These are phyloP conservation scores for Ogataea thermomethanolica DNA, from an alignment of 805 yeast species.

Conservation along the genomic window DNA sequence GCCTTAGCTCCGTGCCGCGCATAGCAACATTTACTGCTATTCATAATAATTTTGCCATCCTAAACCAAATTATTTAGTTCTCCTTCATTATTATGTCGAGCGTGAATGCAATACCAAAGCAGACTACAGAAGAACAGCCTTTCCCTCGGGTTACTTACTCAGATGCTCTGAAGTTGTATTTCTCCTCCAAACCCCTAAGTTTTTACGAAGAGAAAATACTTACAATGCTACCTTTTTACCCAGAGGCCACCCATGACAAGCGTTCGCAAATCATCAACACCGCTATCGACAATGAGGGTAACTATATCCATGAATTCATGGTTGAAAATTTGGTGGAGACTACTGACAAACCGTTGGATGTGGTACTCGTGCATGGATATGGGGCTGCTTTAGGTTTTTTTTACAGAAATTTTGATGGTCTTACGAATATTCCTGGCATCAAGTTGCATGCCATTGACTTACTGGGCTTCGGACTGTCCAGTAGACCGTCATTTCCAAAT, in stretches of 20 bases:
- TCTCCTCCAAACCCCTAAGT: conserved; percentile 21
- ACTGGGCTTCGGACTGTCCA: conserved; percentile 69
- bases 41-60: no score
- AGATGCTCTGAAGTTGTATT: conserved; percentile 29
- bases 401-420: conserved; percentile 59
- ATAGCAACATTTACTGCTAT: neutral
- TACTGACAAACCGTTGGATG: conserved; percentile 19
- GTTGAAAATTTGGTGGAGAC: conserved; percentile 40
- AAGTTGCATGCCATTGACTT: conserved; percentile 66
- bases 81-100: no score
- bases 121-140: no score
- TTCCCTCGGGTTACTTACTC: conserved; percentile 4
- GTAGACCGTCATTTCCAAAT: conserved; percentile 45
- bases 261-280: conserved; percentile 48
- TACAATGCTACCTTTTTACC: conserved; percentile 56
- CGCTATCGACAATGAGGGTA: conserved; percentile 41
- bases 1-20: neutral
- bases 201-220: conserved; percentile 43
- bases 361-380: conserved; percentile 86
- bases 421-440: conserved; percentile 50
- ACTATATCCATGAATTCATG: conserved; percentile 71
- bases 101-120: no score
- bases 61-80: no score
- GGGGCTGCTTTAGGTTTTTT: conserved; percentile 88
- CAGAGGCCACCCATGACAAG: conserved; percentile 48